These are phyloP conservation scores for Paramyrothecium roridum DNA, from an alignment of 2,329 filamentous ascomycete species.

Conservation along the genomic window DNA sequence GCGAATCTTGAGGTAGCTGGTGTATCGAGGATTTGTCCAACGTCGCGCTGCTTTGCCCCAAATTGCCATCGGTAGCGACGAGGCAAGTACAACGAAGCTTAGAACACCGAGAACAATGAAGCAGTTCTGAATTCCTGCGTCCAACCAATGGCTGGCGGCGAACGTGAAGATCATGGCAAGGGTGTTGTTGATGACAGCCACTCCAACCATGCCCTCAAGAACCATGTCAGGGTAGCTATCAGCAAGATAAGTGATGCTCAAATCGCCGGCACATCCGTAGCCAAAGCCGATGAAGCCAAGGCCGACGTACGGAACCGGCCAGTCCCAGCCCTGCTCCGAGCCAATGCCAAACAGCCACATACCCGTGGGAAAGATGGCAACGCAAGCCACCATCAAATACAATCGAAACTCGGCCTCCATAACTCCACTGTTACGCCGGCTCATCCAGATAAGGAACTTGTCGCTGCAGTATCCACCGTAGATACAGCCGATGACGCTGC, in stretches of 20 bases:
- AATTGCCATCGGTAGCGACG: conserved; percentile 51
- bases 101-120: conserved; percentile 51
- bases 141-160: conserved; percentile 45
- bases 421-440: conserved; percentile 48
- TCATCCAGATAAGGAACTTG: conserved; percentile 52
- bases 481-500: conserved; percentile 52
- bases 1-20: conserved; percentile 43
- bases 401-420: conserved; percentile 54
- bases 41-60: conserved; percentile 47
- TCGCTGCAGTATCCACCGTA: conserved; percentile 58
- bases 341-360: conserved; percentile 53
- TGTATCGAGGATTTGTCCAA: conserved; percentile 43
- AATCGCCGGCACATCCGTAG: conserved; percentile 55
- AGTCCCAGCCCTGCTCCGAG: conserved; percentile 45
- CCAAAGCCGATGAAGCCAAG: conserved; percentile 57
- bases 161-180: conserved; percentile 54
- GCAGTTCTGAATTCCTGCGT: conserved; percentile 39
- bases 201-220: conserved; percentile 56
- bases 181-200: conserved; percentile 54
- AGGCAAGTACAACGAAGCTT: conserved; percentile 46
- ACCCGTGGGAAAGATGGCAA: conserved; percentile 46
- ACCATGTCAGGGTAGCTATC: conserved; percentile 56
- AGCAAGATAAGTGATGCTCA: conserved; percentile 52
- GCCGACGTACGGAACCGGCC: conserved; percentile 52
- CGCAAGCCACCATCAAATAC: conserved; percentile 47